phyloP scores from a whole-genome alignment of 164 flowering plant species.

The Stephania japonica region DNA sequence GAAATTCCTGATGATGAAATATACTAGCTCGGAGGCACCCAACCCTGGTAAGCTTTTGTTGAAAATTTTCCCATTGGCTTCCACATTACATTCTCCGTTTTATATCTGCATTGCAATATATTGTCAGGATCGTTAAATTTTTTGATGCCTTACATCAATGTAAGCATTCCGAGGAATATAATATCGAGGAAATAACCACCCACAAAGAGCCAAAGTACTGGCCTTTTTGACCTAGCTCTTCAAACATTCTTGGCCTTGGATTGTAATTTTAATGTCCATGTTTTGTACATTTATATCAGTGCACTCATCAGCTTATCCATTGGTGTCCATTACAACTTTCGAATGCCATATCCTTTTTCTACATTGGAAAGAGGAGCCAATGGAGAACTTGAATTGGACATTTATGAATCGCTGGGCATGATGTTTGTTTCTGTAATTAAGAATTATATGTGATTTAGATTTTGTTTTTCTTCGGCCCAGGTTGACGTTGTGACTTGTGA shows the following conservation, averaged over 20 bases:
- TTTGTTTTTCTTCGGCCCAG: not conserved
- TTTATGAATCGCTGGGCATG: not conserved
- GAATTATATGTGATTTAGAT: not conserved
- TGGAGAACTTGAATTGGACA: too few species aligned
- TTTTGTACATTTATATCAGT: too few species aligned
- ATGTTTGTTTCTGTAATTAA: not conserved
- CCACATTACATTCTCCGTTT: not conserved
- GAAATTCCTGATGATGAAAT: slow-evolving; percentile 92
- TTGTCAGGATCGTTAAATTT: not conserved
- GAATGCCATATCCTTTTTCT: too few species aligned
- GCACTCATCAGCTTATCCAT: too few species aligned
- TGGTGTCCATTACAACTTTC: too few species aligned
- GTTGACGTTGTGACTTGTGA: not conserved
- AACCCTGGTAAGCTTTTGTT: slow-evolving; percentile 5
- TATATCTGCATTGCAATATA: not conserved
- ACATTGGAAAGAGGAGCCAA: too few species aligned
- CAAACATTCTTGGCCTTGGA: not conserved
- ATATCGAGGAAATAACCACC: not conserved
- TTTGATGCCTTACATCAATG: not conserved
- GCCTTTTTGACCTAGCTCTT: not conserved
- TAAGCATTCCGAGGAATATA: not conserved
- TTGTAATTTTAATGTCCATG: too few species aligned
- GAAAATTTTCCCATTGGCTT: not conserved
- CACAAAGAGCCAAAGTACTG: not conserved
- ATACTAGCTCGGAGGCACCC: slow-evolving; percentile 33